Base-by-base conservation (phyloP, 1,284 basidiomycete species). In the Hymenochaete sp. region DNA sequence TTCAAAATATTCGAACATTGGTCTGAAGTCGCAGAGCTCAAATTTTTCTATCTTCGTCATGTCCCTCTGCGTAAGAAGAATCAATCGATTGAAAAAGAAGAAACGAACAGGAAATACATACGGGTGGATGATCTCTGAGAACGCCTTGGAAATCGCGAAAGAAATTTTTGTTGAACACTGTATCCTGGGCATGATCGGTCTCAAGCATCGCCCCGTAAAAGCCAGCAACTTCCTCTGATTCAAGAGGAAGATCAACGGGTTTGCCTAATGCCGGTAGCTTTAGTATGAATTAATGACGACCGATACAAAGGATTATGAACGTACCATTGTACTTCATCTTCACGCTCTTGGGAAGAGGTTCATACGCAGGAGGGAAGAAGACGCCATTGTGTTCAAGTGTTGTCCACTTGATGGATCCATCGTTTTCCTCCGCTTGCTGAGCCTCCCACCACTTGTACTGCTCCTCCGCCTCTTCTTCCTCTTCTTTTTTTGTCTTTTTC, bases 291-390 rank as follows among this genome's bases (percentile, higher is more conserved):
- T n/a, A n/a, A n/a, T n/a, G n/a, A n/a, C n/a, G n/a, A n/a, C n/a
- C n/a, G 48, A 26, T 52, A 52, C 35, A 50, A 6, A 5, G 5
- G 4, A 35, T 35, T 10, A 35, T 43, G 26, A 9, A 35, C 61
- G 44, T 59, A 89, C 93, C 95, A 54, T 95, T 79, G 64, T 98
- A 99, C 61, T 85, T 89, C 88, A 99, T 91, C 73, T 89, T 96
- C 62, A 98, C 79, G 57, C 81, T 59, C 22, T 72, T 67, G 1
- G 96, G 93, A 38, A 98, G 69, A 8, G 87, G 79, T 53, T 91
- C 80, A 61, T 99, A 98, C 0, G 90, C 82, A 39, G 93, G 92
- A 49, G 96, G 95, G 67, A 99, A 99, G 53, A 93, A 76, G 28
- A 98, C 93, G 41, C 93, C 96, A 54, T 79, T 83, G 66, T 99